Evolutionary conservation across 2,329 filamentous ascomycete species (phyloP).

Genomic region (Verticillium dahliae): DNA sequence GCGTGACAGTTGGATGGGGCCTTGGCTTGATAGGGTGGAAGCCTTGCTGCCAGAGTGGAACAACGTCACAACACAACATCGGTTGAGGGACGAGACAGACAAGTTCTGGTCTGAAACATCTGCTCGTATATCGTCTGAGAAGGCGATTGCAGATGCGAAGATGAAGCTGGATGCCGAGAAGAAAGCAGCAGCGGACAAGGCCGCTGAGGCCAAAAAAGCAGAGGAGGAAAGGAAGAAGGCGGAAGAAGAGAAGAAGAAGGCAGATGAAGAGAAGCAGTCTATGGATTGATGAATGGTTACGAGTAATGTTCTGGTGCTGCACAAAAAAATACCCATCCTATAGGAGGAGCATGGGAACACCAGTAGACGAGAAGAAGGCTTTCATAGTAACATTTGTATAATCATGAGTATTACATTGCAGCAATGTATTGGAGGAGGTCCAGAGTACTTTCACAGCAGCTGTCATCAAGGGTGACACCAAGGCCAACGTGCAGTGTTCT

Average conservation of each 20-base stretch:
- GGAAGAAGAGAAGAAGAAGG: constrained; percentile 8
- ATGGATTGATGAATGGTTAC: not conserved
- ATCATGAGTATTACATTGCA: too few species aligned
- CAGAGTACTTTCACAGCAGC: too few species aligned
- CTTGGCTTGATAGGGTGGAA: constrained; percentile 20
- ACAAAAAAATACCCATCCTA: not conserved
- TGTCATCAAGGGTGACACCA: too few species aligned
- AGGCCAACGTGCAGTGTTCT: too few species aligned
- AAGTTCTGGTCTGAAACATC: constrained; percentile 15
- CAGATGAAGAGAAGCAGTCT: constrained; percentile 5
- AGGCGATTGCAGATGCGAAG: constrained; percentile 2
- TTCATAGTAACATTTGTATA: too few species aligned
- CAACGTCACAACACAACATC: constrained; percentile 13
- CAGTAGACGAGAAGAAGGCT: not conserved
- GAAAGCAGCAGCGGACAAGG: constrained; percentile 7
- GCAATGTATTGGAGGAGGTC: too few species aligned
- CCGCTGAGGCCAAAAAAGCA: not conserved
- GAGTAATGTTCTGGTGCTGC: not conserved
- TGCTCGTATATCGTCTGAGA: constrained; percentile 2
- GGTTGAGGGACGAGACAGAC: constrained; percentile 10
- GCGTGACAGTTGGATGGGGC: constrained; percentile 23
- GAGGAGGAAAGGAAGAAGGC: constrained; percentile 6
- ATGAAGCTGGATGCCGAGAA: constrained; percentile 5
- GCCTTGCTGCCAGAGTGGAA: constrained; percentile 19
- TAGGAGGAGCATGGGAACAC: not conserved